Evolutionary conservation across 768 basidiomycete genomes (phyloP).

Genomic region (Mrakia hoshinonis): DNA sequence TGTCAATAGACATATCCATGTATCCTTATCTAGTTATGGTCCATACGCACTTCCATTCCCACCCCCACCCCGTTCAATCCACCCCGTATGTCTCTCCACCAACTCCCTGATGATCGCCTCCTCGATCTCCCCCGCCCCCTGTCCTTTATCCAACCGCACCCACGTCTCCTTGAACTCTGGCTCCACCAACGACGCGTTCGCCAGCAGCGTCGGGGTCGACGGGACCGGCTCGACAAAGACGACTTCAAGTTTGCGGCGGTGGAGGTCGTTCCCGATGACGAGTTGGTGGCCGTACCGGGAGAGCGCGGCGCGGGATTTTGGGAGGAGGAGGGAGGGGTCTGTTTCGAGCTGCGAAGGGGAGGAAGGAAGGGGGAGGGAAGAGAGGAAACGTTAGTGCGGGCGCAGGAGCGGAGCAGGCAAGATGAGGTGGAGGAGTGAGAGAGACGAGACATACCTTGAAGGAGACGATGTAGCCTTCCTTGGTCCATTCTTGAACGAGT

Average conservation of each 20-base stretch:
- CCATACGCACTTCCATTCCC: background rate
- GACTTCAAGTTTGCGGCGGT: constrained; percentile 81
- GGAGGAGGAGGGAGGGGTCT: constrained; percentile 68
- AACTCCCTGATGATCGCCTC: constrained; percentile 77
- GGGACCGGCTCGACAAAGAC: constrained; percentile 61
- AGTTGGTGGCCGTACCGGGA: constrained; percentile 94
- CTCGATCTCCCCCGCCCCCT: constrained; percentile 70
- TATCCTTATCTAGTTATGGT: too few species aligned
- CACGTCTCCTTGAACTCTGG: constrained; percentile 39
- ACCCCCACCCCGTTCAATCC: constrained; percentile 43
- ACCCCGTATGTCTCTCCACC: constrained; percentile 60
- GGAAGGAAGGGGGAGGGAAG: background rate
- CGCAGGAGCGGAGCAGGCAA: background rate
- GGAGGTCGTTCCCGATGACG: constrained; percentile 93
- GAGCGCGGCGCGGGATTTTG: constrained; percentile 79
- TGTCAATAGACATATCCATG: too few species aligned
- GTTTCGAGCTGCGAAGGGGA: constrained; percentile 69
- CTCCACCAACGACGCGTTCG: constrained; percentile 30
- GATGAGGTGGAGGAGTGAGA: background rate
- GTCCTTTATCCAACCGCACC: constrained; percentile 38
- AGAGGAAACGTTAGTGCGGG: background rate
- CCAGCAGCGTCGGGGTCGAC: too few species aligned
- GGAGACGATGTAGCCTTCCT: constrained; percentile 81
- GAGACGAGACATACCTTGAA: constrained; percentile 64
- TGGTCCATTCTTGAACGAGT: constrained; percentile 87